phyloP scores from a whole-genome alignment of 2,329 filamentous ascomycete species.

The Paraconiothyrium sp. region DNA sequence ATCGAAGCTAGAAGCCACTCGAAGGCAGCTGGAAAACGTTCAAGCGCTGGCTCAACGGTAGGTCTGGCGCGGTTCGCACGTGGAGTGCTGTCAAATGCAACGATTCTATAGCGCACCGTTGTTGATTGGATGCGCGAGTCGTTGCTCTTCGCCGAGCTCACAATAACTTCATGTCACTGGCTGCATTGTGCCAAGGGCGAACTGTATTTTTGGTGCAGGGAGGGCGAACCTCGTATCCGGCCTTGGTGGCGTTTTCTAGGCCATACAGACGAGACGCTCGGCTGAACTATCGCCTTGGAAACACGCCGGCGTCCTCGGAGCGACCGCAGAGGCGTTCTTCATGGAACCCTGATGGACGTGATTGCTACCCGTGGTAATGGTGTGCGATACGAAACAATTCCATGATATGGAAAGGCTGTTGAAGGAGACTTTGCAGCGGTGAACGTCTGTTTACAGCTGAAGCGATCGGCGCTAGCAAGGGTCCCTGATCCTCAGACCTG shows the following conservation, averaged over 20 bases:
- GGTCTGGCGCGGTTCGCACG: constrained; percentile 7
- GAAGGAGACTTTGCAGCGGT: neutral
- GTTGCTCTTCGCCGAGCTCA: neutral
- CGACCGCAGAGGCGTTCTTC: neutral
- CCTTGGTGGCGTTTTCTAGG: constrained; percentile 12
- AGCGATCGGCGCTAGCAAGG: constrained; percentile 16
- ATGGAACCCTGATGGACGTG: neutral
- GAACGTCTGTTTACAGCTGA: constrained; percentile 19
- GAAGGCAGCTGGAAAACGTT: constrained; percentile 9
- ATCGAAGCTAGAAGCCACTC: constrained; percentile 8
- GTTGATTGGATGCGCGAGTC: constrained; percentile 10
- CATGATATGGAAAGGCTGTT: neutral
- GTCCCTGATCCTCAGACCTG: neutral
- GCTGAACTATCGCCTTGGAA: constrained; percentile 6
- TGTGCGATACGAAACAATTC: neutral
- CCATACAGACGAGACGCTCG: constrained; percentile 10
- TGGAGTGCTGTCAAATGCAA: constrained; percentile 6
- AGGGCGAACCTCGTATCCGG: constrained; percentile 5
- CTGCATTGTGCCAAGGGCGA: neutral
- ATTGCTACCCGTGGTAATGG: neutral
- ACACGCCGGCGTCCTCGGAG: neutral
- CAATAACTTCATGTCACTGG: constrained; percentile 7
- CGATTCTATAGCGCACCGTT: neutral
- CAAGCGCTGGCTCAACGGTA: constrained; percentile 7
- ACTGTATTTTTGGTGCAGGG: constrained; percentile 7